These are phyloP conservation scores for Ceratobasidium theobromae DNA, from an alignment of 1,284 basidiomycete genomes.

Conservation along the genomic window DNA sequence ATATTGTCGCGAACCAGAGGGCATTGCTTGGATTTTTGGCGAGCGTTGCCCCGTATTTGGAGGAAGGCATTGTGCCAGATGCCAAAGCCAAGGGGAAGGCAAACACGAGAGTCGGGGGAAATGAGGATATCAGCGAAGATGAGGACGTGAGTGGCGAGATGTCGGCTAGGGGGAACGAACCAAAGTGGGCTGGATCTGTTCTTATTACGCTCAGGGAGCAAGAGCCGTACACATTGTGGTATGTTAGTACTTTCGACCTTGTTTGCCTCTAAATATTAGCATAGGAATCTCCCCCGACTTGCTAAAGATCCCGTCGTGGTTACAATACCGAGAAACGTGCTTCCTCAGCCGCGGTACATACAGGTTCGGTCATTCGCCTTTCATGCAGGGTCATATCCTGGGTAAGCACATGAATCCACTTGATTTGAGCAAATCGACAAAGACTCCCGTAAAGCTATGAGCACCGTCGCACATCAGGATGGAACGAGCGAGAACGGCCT, in stretches of 20 bases:
- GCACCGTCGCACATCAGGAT: constrained; percentile 35
- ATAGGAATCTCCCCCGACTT: constrained; percentile 74
- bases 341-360: constrained; percentile 66
- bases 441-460: constrained; percentile 20
- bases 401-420: constrained; percentile 51
- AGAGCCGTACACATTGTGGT: constrained; percentile 88
- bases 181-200: constrained; percentile 52
- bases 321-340: constrained; percentile 47
- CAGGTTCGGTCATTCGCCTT: constrained; percentile 85
- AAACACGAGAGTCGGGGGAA: constrained; percentile 50
- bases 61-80: constrained; percentile 50
- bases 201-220: constrained; percentile 88
- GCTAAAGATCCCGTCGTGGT: constrained; percentile 66
- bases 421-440: not conserved
- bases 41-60: constrained; percentile 67
- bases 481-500: constrained; percentile 20
- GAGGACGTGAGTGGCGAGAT: constrained; percentile 49
- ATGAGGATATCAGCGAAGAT: constrained; percentile 44
- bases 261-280: not conserved
- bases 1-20: constrained; percentile 88
- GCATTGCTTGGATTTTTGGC: constrained; percentile 85
- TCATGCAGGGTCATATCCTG: constrained; percentile 68
- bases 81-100: constrained; percentile 52
- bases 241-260: constrained; percentile 39
- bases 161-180: constrained; percentile 18